A percentile compares a stretch with the other conserved stretches of the same genome.
Evolutionary conservation across 805 yeast species (phyloP).

Genomic region (Nakazawaea peltata): DNA sequence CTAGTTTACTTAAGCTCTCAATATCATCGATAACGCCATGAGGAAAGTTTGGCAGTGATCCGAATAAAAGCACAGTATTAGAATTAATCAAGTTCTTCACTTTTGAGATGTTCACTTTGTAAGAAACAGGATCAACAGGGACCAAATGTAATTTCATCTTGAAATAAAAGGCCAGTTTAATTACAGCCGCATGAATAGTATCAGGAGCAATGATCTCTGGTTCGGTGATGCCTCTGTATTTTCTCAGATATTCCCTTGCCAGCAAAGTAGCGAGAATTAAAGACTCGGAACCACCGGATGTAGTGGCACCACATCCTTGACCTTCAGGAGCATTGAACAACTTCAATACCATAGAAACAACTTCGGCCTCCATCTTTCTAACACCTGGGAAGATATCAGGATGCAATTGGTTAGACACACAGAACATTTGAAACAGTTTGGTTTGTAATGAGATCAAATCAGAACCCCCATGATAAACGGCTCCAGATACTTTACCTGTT

Average conservation of each 20-base stretch:
- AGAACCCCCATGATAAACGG: conserved; percentile 94
- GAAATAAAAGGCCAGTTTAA: conserved; percentile 88
- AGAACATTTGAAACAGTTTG: conserved; percentile 63
- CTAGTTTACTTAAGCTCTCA: conserved; percentile 57
- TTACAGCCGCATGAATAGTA: conserved; percentile 92
- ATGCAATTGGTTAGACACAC: conserved; percentile 90
- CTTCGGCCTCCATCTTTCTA: conserved; percentile 93
- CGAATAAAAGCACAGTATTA: conserved; percentile 79
- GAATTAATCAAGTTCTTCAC: conserved; percentile 60
- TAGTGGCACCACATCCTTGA: conserved; percentile 70
- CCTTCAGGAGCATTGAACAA: conserved; percentile 75
- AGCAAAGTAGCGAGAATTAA: conserved; percentile 77
- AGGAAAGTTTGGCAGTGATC: conserved; percentile 96
- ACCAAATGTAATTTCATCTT: conserved; percentile 79
- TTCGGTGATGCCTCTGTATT: conserved; percentile 45
- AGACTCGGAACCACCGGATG: conserved; percentile 96
- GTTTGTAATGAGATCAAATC: conserved; percentile 69
- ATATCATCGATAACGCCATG: conserved; percentile 95
- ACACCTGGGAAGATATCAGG: conserved; percentile 97
- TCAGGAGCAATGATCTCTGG: conserved; percentile 89
- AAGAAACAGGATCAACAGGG: conserved; percentile 61
- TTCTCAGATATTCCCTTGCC: conserved; percentile 71
- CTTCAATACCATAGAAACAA: conserved; percentile 81
- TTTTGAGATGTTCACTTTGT: conserved; percentile 54
- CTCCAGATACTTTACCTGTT: conserved; percentile 84